A percentile compares a stretch with the other conserved stretches of the same genome.
Evolutionary conservation across 2,329 filamentous ascomycete genomes (phyloP).

Genomic region (Aspergillus niger): DNA sequence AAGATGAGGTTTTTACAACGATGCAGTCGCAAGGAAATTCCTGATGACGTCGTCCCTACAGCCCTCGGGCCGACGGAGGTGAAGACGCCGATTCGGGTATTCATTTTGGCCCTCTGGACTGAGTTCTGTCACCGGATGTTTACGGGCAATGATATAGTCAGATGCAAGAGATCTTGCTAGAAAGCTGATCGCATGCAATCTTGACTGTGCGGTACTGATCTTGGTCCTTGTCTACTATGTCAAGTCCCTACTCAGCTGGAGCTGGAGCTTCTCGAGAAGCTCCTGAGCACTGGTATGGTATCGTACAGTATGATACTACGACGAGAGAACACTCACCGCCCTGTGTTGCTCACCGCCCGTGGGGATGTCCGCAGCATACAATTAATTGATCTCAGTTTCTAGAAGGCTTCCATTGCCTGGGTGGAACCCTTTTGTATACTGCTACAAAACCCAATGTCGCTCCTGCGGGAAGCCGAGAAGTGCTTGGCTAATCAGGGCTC

Average conservation of each 20-base stretch:
- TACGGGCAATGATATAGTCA: neutral
- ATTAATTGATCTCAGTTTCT: neutral
- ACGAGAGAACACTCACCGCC: neutral
- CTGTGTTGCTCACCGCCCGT: neutral
- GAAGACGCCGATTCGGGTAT: constrained; percentile 8
- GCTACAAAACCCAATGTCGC: constrained; percentile 41
- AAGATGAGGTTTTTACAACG: neutral
- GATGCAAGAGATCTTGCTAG: neutral
- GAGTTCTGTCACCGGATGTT: neutral
- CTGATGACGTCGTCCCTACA: constrained; percentile 26
- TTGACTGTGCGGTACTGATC: neutral
- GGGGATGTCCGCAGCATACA: neutral
- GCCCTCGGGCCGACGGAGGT: constrained; percentile 25
- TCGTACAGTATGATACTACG: neutral
- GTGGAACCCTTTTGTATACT: neutral
- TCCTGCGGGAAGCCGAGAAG: constrained; percentile 48
- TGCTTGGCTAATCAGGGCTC: constrained; percentile 45
- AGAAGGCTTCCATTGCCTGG: neutral
- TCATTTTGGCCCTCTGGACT: neutral
- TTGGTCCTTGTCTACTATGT: neutral
- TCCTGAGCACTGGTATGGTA: neutral
- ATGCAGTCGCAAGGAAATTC: constrained; percentile 10
- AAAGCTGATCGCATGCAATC: neutral
- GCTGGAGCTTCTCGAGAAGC: neutral
- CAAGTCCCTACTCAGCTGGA: neutral